These are phyloP conservation scores for Aegilops bicornis DNA, from an alignment of 176 grass and related monocot species.

Conservation along the genomic window DNA sequence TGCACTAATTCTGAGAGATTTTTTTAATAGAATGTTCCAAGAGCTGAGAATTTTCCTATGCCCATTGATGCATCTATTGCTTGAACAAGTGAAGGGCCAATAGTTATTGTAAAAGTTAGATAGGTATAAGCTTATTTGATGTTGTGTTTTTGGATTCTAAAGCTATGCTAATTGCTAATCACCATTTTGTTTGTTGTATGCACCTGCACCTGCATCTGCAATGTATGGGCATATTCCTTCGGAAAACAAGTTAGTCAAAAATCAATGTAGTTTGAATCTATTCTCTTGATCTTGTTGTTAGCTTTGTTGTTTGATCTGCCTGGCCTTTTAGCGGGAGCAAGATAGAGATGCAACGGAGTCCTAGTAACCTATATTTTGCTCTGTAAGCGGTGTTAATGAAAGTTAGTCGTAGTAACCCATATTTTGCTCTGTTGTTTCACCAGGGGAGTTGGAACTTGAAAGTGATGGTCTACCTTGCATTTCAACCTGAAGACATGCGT, in stretches of 20 bases:
- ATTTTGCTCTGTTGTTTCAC: constrained; percentile 17
- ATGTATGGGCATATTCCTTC: background rate
- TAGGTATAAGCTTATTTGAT: too few species aligned
- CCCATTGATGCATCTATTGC: background rate
- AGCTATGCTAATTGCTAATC: background rate
- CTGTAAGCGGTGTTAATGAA: background rate
- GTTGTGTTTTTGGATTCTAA: background rate
- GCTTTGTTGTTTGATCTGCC: background rate
- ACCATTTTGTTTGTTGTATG: background rate
- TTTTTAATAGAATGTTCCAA: constrained; percentile 3
- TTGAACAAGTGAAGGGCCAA: background rate
- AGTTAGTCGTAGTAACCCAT: background rate
- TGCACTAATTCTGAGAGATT: background rate
- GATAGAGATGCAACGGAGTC: background rate
- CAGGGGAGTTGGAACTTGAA: background rate
- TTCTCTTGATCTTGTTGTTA: background rate
- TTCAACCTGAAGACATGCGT: background rate
- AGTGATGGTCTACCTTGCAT: background rate
- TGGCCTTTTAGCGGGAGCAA: background rate
- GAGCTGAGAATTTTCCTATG: background rate
- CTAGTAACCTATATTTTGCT: too few species aligned
- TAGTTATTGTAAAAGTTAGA: background rate
- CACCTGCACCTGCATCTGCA: background rate
- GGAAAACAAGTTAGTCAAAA: background rate
- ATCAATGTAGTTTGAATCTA: background rate